Evolutionary conservation across 2,329 filamentous ascomycete species (phyloP).

Genomic region (Trichophyton benhamiae): DNA sequence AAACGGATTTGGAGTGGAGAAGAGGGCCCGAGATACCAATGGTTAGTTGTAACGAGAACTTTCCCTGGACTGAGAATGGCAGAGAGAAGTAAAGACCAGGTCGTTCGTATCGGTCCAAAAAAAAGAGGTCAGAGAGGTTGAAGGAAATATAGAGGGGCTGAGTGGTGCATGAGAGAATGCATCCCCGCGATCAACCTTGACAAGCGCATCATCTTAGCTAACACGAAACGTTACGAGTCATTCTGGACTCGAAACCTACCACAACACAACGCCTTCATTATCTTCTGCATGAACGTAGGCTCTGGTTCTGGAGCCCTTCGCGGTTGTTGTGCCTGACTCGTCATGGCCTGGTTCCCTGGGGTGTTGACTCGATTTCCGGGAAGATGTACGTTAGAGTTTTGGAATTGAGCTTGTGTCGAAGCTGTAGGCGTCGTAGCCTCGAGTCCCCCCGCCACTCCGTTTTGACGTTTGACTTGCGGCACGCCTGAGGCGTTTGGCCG

Average conservation of each 20-base stretch:
- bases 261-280: slow-evolving; percentile 88
- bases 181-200: slow-evolving; percentile 3
- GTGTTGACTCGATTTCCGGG: slow-evolving; percentile 46
- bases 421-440: slow-evolving; percentile 75
- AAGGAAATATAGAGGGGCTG: neutral
- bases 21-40: neutral
- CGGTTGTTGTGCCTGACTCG: slow-evolving; percentile 42
- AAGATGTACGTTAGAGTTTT: slow-evolving; percentile 85
- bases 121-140: neutral
- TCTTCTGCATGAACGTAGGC: slow-evolving; percentile 74
- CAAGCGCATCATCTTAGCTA: slow-evolving; percentile 7
- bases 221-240: slow-evolving; percentile 1
- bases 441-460: slow-evolving; percentile 34
- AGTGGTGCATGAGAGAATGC: neutral
- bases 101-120: neutral
- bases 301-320: slow-evolving; percentile 52
- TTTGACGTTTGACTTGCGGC: slow-evolving; percentile 62
- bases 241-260: slow-evolving; percentile 38
- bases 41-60: neutral
- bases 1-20: neutral
- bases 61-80: neutral
- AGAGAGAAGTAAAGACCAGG: neutral
- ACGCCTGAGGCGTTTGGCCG: slow-evolving; percentile 68
- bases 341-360: slow-evolving; percentile 46
- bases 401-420: slow-evolving; percentile 91